Evolutionary conservation across 768 basidiomycete species (phyloP), one percentile per base, ranked within the genome.

Genomic region (Podaxis sp.): DNA sequence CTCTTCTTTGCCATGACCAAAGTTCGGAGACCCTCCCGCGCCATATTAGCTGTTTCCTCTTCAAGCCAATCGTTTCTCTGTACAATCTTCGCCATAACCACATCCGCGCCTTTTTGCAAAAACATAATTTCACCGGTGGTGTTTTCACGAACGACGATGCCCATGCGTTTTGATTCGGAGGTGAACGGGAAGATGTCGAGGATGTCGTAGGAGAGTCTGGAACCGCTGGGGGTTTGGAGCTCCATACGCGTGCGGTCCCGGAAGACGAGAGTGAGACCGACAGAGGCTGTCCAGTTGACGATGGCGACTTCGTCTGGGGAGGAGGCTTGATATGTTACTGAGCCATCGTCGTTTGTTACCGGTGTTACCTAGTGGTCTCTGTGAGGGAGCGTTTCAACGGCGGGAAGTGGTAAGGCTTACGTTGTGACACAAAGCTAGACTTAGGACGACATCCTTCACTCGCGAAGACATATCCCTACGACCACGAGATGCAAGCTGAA

Each of bases 291-390:
- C 94, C 94, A 98, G 64, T 88, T 89, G 40, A 99, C 96, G 67
- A 99, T 98, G 47, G 97, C 97, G 49, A 98, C 97, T 77, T 99
- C 97, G 70, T 99, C 97, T 0, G 97, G 97, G 1, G 97, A 99
- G 0, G 96, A 96, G 0, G 97, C 97, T 80, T 99, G 96, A 72
- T 98, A 99, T 0, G 96, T 98, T 41, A 97, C 85, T 1, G 88
- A 87, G 7, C 94, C 94, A 68, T 99, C 96, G 68, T 98, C 96
- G 70, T 97, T 96, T 15, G 82, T 85, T 3, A 96, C 93, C 1
- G 97, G 97, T 0, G 96, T 99, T 40, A 98, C 95, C 96, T 97
- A 66, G 0, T 47, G 38, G 25, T 59, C 5, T 55, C 6, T 54
- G 46, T 61, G 4, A 47, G 27, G 37, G 38, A 46, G 13, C 58